These are phyloP conservation scores for Glycine soja DNA, from an alignment of 306 rosid genomes.

Conservation along the genomic window DNA sequence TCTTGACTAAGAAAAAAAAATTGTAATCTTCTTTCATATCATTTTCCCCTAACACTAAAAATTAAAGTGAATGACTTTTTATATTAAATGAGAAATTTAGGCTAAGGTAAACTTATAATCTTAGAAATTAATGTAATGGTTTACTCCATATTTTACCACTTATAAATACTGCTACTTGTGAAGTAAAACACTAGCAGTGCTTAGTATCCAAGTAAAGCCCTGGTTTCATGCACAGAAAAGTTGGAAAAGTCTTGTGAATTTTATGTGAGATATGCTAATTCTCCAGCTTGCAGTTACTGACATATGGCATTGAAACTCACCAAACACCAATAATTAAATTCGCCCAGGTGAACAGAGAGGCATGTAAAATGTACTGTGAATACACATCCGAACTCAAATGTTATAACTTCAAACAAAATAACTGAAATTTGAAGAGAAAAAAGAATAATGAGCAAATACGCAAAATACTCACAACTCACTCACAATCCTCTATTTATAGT, in stretches of 20 bases:
- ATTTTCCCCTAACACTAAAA: not conserved
- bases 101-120: not conserved
- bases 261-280: not conserved
- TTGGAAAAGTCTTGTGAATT: not conserved
- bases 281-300: constrained; percentile 4
- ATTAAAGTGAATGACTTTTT: not conserved
- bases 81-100: not conserved
- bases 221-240: not conserved
- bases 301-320: not conserved
- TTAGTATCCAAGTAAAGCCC: not conserved
- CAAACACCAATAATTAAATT: constrained; percentile 11
- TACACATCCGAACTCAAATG: not conserved
- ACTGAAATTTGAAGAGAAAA: constrained; percentile 2
- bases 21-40: not conserved
- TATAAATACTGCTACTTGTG: not conserved
- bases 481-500: constrained; percentile 41
- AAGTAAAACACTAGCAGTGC: not conserved
- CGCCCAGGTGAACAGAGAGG: not conserved
- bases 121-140: not conserved
- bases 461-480: constrained; percentile 39
- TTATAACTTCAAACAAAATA: not conserved
- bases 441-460: not conserved
- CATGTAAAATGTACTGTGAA: constrained; percentile 17
- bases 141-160: not conserved
- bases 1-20: not conserved